Evolutionary conservation across 2,329 filamentous ascomycete genomes (phyloP).

Genomic region (Sclerotinia nivalis): DNA sequence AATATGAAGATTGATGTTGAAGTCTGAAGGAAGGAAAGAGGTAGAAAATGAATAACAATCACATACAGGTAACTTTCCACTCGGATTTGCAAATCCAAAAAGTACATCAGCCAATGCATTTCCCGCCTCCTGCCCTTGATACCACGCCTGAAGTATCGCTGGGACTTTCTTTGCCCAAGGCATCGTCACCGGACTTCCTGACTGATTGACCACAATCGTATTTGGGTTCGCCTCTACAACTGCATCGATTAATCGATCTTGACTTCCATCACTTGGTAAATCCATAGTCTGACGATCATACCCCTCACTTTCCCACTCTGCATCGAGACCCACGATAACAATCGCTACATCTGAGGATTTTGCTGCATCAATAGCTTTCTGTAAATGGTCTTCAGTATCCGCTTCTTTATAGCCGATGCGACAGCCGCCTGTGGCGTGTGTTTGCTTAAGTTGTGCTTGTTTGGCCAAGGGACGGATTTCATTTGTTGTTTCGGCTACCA

Average conservation of each 20-base stretch:
- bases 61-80: conserved; percentile 61
- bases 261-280: conserved; percentile 55
- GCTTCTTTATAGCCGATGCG: conserved; percentile 71
- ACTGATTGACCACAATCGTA: conserved; percentile 69
- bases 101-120: conserved; percentile 68
- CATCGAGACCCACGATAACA: conserved; percentile 68
- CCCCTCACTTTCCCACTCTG: conserved; percentile 75
- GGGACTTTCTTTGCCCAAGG: conserved; percentile 67
- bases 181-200: conserved; percentile 68
- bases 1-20: too few relatives aligned
- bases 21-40: too few relatives aligned
- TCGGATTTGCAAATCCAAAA: conserved; percentile 63
- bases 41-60: background rate
- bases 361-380: conserved; percentile 64
- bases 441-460: conserved; percentile 54
- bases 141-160: conserved; percentile 70
- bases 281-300: conserved; percentile 66
- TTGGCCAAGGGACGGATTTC: conserved; percentile 63
- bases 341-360: conserved; percentile 65
- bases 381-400: conserved; percentile 59
- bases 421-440: conserved; percentile 69
- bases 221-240: conserved; percentile 62
- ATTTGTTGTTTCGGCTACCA: conserved; percentile 66
- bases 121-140: conserved; percentile 68
- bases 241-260: conserved; percentile 64